Percentiles rank a stretch among this genome's conserved stretches.
phyloP scores from a whole-genome alignment of 768 basidiomycete species.

The Leucosporidium scottii region DNA sequence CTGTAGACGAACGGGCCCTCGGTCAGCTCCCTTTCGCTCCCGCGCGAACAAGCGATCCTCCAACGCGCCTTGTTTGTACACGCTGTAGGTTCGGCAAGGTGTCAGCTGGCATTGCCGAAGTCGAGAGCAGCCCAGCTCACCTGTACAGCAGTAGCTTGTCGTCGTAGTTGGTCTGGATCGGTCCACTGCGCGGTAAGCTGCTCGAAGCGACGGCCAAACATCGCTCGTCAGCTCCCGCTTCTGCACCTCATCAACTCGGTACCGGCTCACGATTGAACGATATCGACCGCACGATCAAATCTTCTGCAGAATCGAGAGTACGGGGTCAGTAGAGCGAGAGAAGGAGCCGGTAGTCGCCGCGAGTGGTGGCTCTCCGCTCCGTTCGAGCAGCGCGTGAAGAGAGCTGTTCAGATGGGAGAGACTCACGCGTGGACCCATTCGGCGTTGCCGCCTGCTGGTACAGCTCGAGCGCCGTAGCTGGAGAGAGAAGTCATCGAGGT shows the following conservation, averaged over 20 bases:
- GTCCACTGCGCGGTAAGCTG: constrained; percentile 81
- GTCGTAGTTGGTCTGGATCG: constrained; percentile 91
- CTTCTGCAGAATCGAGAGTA: constrained; percentile 46
- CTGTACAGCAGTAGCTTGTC: constrained; percentile 92
- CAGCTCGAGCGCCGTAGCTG: not conserved
- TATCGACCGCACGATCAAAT: constrained; percentile 89
- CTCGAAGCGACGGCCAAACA: not conserved
- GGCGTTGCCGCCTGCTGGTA: not conserved
- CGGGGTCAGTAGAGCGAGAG: no score
- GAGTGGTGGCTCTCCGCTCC: no score
- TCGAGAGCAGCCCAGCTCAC: constrained; percentile 41
- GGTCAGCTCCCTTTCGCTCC: not conserved
- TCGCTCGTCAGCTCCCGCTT: not conserved
- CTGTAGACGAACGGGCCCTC: constrained; percentile 44
- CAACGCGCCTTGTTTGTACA: constrained; percentile 79
- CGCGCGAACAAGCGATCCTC: not conserved
- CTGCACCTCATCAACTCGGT: not conserved
- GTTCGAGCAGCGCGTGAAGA: not conserved
- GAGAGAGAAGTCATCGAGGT: not conserved
- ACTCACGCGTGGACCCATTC: not conserved
- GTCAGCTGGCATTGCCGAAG: not conserved
- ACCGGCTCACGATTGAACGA: constrained; percentile 57
- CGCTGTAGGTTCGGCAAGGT: constrained; percentile 45
- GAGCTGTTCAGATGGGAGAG: not conserved
- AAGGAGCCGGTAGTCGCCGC: no score